Conservation (phyloP, 805 yeast genomes). For the Vanderwaltozyma tropicalis region DNA sequence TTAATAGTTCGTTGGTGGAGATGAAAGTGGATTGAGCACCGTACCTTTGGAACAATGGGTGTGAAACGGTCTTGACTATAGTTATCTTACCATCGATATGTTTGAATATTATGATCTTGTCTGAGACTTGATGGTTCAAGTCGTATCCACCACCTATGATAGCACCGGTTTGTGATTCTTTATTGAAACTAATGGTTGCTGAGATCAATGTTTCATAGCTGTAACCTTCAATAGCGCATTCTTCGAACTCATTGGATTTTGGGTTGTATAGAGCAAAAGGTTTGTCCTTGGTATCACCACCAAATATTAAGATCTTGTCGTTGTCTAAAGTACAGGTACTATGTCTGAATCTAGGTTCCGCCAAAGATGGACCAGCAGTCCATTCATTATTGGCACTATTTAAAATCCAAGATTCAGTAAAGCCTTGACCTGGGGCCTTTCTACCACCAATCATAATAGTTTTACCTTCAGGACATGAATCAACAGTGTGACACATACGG, state of each 20-base stretch:
- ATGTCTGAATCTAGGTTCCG: slow-evolving; percentile 44
- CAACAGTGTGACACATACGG: slow-evolving; percentile 51
- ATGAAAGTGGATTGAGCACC: slow-evolving; percentile 36
- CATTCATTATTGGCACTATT: slow-evolving; percentile 25
- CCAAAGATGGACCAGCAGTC: slow-evolving; percentile 32
- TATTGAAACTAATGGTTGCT: slow-evolving; percentile 13
- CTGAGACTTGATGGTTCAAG: slow-evolving; percentile 24
- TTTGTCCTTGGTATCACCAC: slow-evolving; percentile 33
- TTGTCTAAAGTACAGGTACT: slow-evolving; percentile 26
- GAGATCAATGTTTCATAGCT: slow-evolving; percentile 18
- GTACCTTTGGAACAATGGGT: slow-evolving; percentile 35
- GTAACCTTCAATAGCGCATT: not conserved
- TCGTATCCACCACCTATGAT: slow-evolving; percentile 18
- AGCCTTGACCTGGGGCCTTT: slow-evolving; percentile 41
- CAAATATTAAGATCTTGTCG: slow-evolving; percentile 36
- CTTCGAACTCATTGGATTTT: slow-evolving; percentile 10
- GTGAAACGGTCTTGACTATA: slow-evolving; percentile 11
- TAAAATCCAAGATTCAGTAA: slow-evolving; percentile 37
- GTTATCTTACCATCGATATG: slow-evolving; percentile 13
- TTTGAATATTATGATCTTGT: slow-evolving; percentile 23
- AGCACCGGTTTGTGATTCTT: slow-evolving; percentile 7
- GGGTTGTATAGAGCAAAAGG: slow-evolving; percentile 16
- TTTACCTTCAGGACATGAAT: slow-evolving; percentile 21
- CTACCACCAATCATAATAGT: slow-evolving; percentile 58
- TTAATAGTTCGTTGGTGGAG: slow-evolving; percentile 28